phyloP scores from a whole-genome alignment of 2,329 filamentous ascomycete species.

The Hymenoscyphus repandus region DNA sequence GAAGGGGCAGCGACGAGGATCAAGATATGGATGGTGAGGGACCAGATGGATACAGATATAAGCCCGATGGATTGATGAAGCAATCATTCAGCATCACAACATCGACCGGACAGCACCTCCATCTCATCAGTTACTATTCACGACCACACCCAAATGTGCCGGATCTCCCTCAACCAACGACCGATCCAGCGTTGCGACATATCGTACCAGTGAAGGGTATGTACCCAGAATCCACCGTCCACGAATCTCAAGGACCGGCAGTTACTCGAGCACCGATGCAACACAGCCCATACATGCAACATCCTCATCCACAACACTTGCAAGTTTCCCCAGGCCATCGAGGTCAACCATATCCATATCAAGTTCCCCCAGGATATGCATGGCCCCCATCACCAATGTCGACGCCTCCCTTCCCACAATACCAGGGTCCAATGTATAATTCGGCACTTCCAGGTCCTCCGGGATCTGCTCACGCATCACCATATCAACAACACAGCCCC shows the following conservation, averaged over 20 bases:
- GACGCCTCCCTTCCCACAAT: slow-evolving; percentile 45
- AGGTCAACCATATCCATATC: slow-evolving; percentile 34
- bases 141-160: slow-evolving; percentile 68
- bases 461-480: slow-evolving; percentile 26
- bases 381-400: slow-evolving; percentile 53
- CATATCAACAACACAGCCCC: slow-evolving; percentile 27
- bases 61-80: slow-evolving; percentile 97
- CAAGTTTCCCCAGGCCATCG: slow-evolving; percentile 32
- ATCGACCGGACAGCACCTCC: slow-evolving; percentile 80
- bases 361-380: slow-evolving; percentile 38
- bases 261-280: slow-evolving; percentile 71
- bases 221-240: slow-evolving; percentile 93
- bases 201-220: slow-evolving; percentile 89
- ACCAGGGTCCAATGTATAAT: slow-evolving; percentile 31
- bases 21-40: slow-evolving; percentile 65
- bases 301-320: slow-evolving; percentile 34
- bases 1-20: slow-evolving; percentile 75
- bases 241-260: slow-evolving; percentile 76
- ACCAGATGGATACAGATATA: slow-evolving; percentile 88
- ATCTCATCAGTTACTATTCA: slow-evolving; percentile 96
- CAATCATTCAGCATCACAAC: slow-evolving; percentile 99
- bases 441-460: slow-evolving; percentile 35
- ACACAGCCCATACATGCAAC: slow-evolving; percentile 40
- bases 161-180: slow-evolving; percentile 74
- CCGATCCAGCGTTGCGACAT: slow-evolving; percentile 71